These are phyloP conservation scores for Fusarium sp. DNA, from an alignment of 2,329 filamentous ascomycete species.

Conservation along the genomic window DNA sequence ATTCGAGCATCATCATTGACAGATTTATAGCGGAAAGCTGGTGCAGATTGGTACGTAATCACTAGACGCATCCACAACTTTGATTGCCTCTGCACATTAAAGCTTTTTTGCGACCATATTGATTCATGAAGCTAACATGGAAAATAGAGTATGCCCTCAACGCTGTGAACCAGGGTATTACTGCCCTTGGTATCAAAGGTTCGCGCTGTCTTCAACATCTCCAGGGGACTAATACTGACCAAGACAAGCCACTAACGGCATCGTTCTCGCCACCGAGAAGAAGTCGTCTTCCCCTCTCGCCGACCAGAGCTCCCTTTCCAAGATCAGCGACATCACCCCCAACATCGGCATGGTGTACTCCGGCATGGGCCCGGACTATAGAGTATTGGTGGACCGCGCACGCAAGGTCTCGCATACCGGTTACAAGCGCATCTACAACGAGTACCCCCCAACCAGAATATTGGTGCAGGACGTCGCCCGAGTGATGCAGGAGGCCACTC, in stretches of 20 bases:
- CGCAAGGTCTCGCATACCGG: slow-evolving; percentile 98
- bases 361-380: slow-evolving; percentile 98
- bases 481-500: slow-evolving; percentile 99
- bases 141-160: slow-evolving; percentile 95
- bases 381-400: slow-evolving; percentile 96
- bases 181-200: slow-evolving; percentile 98
- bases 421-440: slow-evolving; percentile 99
- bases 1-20: slow-evolving; percentile 61
- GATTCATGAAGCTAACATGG: slow-evolving; percentile 34
- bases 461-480: slow-evolving; percentile 97
- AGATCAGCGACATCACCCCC: slow-evolving; percentile 97
- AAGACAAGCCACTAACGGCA: slow-evolving; percentile 90
- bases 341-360: slow-evolving; percentile 99
- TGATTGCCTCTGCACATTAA: neutral
- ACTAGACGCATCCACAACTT: slow-evolving; percentile 7
- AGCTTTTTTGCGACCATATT: neutral
- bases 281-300: slow-evolving; percentile 98
- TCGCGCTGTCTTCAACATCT: slow-evolving; percentile 49
- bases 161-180: slow-evolving; percentile 99
- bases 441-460: slow-evolving; percentile 99
- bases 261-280: slow-evolving; percentile 99
- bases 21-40: slow-evolving; percentile 85
- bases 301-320: slow-evolving; percentile 93
- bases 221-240: slow-evolving; percentile 40
- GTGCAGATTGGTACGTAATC: slow-evolving; percentile 85